Evolutionary conservation across 768 basidiomycete species (phyloP), one percentile per base, ranked within the genome.

Genomic region (Boletus pseudopeckii): DNA sequence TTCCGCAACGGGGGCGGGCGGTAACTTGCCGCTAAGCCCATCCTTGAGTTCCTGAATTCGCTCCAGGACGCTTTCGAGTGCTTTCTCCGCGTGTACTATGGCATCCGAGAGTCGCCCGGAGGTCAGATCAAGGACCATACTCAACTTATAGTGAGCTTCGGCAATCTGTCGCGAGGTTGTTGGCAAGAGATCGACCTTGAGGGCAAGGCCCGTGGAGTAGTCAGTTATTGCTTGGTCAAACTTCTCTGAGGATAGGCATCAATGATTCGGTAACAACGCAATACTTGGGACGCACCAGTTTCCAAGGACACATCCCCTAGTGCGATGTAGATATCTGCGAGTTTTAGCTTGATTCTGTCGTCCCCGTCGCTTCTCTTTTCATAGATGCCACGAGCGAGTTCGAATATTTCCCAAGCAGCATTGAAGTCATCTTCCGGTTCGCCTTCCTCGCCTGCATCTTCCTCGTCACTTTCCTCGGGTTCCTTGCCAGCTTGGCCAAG

Each of bases 351-450:
- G 34, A 82, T 70, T 50, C 80, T 79, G 14, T 88, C 85, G 26
- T 79, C 81, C 9, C 77, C 76, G 6, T 77, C 73, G 57, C 75
- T 75, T 56, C 80, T 78, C 69, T 87, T 88, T 58, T 85, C 83
- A 63, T 91, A 94, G 54, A 96, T 86, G 11, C 86, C 83, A 38
- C 95, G 80, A 20, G 96, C 95, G 52, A 96, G 83, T 61, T 99
- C 97, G n/a, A 99, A 77, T 3, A 96, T 87, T 66, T 97, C 91
- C 94, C 96, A 99, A 13, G 97, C 93, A 24, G 92, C 92, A 60
- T 96, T 97, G 70, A 97, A 97, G 64, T 98, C 97, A 61, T 99
- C 97, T 63, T 97, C 96, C 0, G 91, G 92, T 62, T 90, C 92
- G 4, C 68, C 88, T 13, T 85, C 88, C 4, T 83, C 88, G 2